phyloP scores from a whole-genome alignment of 495 filamentous ascomycete genomes.

The Cairneyella variabilis region DNA sequence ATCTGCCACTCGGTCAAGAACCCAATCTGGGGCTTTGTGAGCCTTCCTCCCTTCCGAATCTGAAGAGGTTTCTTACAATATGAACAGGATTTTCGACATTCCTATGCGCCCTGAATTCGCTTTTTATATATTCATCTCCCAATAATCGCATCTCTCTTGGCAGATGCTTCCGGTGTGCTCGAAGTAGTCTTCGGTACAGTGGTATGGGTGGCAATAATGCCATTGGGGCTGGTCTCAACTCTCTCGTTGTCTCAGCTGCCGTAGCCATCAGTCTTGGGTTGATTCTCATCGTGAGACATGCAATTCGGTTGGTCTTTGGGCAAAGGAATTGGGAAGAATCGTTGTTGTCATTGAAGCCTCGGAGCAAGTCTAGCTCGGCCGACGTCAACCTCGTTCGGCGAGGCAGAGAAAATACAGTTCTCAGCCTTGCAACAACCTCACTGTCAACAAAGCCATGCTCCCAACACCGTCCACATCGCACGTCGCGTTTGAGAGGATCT shows the following conservation, averaged over 20 bases:
- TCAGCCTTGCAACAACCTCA: conserved; percentile 16
- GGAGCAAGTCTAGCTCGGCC: too few relatives aligned
- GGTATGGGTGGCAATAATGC: conserved; percentile 88
- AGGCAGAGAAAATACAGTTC: neutral
- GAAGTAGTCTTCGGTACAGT: conserved; percentile 81
- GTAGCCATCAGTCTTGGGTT: conserved; percentile 13
- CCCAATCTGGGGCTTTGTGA: conserved; percentile 59
- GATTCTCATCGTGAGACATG: conserved; percentile 19
- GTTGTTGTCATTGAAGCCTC: too few relatives aligned
- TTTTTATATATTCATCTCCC: conserved; percentile 87
- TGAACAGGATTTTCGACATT: conserved; percentile 87
- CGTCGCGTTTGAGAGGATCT: conserved; percentile 78
- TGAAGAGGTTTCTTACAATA: conserved; percentile 54
- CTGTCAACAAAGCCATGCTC: conserved; percentile 54
- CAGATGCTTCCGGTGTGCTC: conserved; percentile 77
- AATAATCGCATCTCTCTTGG: conserved; percentile 70
- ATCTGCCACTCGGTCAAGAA: conserved; percentile 96
- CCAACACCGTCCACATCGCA: conserved; percentile 91
- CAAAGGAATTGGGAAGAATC: too few relatives aligned
- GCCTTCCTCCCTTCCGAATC: neutral
- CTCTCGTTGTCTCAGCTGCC: conserved; percentile 4
- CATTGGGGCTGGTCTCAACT: conserved; percentile 51
- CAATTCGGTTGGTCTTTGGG: too few relatives aligned
- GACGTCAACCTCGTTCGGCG: too few relatives aligned
- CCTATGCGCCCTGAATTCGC: conserved; percentile 80